Evolutionary conservation across 2,329 filamentous ascomycete species (phyloP).

Genomic region (Triangularia setosa): DNA sequence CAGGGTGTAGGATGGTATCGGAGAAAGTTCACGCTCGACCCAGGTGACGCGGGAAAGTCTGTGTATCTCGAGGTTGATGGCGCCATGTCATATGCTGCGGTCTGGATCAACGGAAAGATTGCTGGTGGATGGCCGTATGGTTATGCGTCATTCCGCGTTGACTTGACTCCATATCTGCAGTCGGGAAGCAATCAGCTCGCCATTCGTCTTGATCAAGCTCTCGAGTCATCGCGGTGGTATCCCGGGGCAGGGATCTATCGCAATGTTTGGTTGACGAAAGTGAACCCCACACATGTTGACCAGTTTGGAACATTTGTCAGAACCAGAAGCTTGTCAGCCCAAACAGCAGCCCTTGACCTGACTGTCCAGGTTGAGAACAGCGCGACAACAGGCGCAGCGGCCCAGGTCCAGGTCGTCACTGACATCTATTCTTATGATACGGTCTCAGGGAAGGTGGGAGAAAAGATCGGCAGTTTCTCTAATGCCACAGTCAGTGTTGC

Average conservation of each 20-base stretch:
- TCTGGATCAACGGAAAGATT: slow-evolving; percentile 48
- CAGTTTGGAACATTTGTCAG: slow-evolving; percentile 49
- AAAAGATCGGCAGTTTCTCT: slow-evolving; percentile 35
- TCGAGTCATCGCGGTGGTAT: slow-evolving; percentile 50
- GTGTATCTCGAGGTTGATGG: slow-evolving; percentile 48
- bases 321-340: slow-evolving; percentile 40
- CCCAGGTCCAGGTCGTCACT: slow-evolving; percentile 38
- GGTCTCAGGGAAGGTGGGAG: slow-evolving; percentile 26
- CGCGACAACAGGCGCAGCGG: slow-evolving; percentile 26
- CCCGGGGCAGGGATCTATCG: slow-evolving; percentile 52
- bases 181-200: slow-evolving; percentile 41
- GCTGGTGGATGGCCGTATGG: slow-evolving; percentile 51
- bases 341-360: slow-evolving; percentile 43
- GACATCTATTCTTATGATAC: slow-evolving; percentile 38
- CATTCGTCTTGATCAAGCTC: slow-evolving; percentile 48
- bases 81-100: slow-evolving; percentile 49
- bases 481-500: slow-evolving; percentile 29
- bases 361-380: slow-evolving; percentile 45
- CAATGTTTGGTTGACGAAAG: slow-evolving; percentile 51
- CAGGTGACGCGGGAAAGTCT: slow-evolving; percentile 34
- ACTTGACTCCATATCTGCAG: slow-evolving; percentile 43
- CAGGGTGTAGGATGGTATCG: slow-evolving; percentile 52
- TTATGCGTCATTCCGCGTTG: slow-evolving; percentile 49
- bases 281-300: slow-evolving; percentile 42
- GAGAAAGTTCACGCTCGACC: slow-evolving; percentile 33